Evolutionary conservation across 2,329 filamentous ascomycete species (phyloP).

Genomic region (Ceratocystis colombiana): DNA sequence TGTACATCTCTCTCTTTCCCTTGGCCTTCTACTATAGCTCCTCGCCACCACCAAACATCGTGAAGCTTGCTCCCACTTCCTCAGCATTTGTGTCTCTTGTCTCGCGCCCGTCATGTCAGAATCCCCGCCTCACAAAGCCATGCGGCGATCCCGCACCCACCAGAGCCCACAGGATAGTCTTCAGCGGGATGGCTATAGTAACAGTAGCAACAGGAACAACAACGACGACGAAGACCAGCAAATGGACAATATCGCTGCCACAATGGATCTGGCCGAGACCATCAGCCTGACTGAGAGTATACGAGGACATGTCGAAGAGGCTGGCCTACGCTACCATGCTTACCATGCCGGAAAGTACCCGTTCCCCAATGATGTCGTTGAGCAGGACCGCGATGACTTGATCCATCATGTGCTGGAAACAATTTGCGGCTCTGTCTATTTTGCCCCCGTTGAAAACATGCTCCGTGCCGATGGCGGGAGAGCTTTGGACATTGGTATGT

Average conservation of each 20-base stretch:
- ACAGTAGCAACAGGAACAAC: not conserved
- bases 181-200: not conserved
- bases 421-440: constrained; percentile 36
- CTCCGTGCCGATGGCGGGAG: constrained; percentile 34
- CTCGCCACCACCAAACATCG: too few relatives aligned
- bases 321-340: constrained; percentile 39
- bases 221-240: not conserved
- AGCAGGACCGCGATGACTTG: constrained; percentile 37
- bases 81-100: constrained; percentile 24
- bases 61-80: not conserved
- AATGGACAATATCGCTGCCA: constrained; percentile 3
- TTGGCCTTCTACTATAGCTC: too few relatives aligned
- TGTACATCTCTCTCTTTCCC: too few relatives aligned
- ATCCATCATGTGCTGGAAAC: constrained; percentile 36
- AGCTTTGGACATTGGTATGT: constrained; percentile 41
- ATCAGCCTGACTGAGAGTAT: constrained; percentile 38
- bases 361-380: constrained; percentile 38
- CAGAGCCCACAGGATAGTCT: constrained; percentile 13
- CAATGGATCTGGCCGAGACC: constrained; percentile 29
- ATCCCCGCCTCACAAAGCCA: constrained; percentile 20
- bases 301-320: constrained; percentile 37
- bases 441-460: constrained; percentile 36
- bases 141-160: constrained; percentile 12
- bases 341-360: constrained; percentile 35
- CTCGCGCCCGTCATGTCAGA: constrained; percentile 10